These are phyloP conservation scores for Wickerhamiella occidentalis DNA, from an alignment of 805 yeast genomes.

Conservation along the genomic window DNA sequence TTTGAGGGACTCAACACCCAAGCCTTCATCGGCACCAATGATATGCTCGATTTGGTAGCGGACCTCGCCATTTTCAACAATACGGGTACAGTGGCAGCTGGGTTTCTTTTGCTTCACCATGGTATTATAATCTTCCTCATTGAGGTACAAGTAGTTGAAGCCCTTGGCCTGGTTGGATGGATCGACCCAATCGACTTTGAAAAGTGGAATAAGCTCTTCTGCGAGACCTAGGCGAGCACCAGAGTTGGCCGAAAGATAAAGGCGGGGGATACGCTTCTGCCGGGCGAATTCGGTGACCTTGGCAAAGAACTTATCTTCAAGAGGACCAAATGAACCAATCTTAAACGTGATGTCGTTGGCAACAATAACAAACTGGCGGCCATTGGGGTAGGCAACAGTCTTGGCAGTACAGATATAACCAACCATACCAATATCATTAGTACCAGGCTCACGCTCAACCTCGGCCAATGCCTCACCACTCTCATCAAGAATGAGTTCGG, in stretches of 20 bases:
- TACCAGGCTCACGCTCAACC: conserved; percentile 91
- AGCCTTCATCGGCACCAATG: conserved; percentile 88
- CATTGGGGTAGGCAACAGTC: conserved; percentile 95
- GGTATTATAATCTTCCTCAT: conserved; percentile 53
- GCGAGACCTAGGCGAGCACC: conserved; percentile 99
- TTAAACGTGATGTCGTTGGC: conserved; percentile 96
- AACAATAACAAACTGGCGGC: conserved; percentile 83
- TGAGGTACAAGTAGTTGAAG: conserved; percentile 75
- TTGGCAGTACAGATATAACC: conserved; percentile 83
- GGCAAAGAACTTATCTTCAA: conserved; percentile 84
- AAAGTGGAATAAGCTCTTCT: conserved; percentile 81
- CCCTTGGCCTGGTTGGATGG: conserved; percentile 68
- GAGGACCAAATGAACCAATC: conserved; percentile 98
- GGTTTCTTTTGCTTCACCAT: conserved; percentile 25
- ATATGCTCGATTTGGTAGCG: conserved; percentile 73
- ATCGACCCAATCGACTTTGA: conserved; percentile 88
- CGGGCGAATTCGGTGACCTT: conserved; percentile 88
- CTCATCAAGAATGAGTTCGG: conserved; percentile 79
- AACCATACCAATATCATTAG: conserved; percentile 93
- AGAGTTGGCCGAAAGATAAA: conserved; percentile 93
- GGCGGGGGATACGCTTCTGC: conserved; percentile 83
- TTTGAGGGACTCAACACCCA: conserved; percentile 96
- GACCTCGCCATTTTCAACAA: conserved; percentile 75
- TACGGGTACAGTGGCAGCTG: conserved; percentile 59
- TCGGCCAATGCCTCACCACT: conserved; percentile 66